Evolutionary conservation across 768 basidiomycete genomes (phyloP).

Genomic region (Russula virescens): DNA sequence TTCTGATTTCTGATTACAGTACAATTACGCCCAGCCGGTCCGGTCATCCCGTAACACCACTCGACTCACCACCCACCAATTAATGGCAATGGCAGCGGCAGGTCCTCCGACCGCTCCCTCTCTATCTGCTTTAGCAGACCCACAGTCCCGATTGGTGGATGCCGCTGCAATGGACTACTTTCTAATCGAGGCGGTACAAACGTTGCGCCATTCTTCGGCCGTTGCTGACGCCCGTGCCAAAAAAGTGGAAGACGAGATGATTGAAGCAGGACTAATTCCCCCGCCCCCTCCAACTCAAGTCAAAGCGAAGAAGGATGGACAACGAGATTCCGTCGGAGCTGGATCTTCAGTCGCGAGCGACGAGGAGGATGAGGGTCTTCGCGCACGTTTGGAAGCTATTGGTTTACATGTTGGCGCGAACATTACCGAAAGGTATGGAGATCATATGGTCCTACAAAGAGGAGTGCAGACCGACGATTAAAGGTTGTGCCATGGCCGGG

Average conservation of each 20-base stretch:
- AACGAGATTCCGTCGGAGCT: constrained; percentile 36
- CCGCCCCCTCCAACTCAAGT: constrained; percentile 38
- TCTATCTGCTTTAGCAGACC: constrained; percentile 58
- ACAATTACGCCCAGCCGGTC: background rate
- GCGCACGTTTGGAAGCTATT: constrained; percentile 69
- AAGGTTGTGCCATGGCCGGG: constrained; percentile 72
- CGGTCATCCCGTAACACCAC: constrained; percentile 21
- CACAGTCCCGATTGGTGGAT: constrained; percentile 56
- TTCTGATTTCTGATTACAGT: too few species aligned
- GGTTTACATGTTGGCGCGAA: constrained; percentile 84
- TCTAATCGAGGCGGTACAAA: constrained; percentile 71
- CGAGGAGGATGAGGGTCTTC: constrained; percentile 70
- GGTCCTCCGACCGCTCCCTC: constrained; percentile 25
- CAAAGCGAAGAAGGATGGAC: constrained; percentile 36
- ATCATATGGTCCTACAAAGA: background rate
- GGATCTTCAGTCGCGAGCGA: constrained; percentile 33
- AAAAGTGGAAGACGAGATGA: constrained; percentile 72
- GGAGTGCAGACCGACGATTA: background rate
- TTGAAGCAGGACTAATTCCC: constrained; percentile 68
- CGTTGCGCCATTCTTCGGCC: constrained; percentile 66
- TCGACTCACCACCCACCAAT: background rate
- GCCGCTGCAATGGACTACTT: constrained; percentile 78
- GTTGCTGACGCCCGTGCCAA: constrained; percentile 63
- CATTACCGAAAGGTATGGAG: constrained; percentile 71
- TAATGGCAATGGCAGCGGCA: constrained; percentile 6